Conservation (phyloP, 108 stramenopile species). For the Mayamaea pseudoterrestris region DNA sequence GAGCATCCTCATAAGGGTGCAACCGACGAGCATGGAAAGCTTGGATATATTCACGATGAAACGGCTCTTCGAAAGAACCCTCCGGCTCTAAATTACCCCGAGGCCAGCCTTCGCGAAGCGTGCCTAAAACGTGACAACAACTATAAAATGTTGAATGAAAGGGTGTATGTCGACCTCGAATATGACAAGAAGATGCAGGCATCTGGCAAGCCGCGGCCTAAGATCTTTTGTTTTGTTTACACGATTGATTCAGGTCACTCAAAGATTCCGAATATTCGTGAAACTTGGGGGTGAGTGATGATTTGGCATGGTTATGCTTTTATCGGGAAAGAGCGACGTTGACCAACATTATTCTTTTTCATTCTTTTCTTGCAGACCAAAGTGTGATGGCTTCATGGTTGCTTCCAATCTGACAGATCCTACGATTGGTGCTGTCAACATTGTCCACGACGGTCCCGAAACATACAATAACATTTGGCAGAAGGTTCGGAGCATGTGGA, state of each 20-base stretch:
- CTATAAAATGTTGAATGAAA: conserved; percentile 57
- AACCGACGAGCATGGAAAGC: conserved; percentile 53
- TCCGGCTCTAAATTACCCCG: conserved; percentile 36
- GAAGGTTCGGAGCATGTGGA: conserved; percentile 91
- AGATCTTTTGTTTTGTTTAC: conserved; percentile 80
- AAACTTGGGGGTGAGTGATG: conserved; percentile 64
- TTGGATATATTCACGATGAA: conserved; percentile 78
- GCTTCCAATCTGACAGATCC: conserved; percentile 76
- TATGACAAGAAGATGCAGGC: conserved; percentile 38
- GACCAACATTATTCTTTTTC: neutral
- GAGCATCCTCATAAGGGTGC: conserved; percentile 76
- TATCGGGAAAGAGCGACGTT: neutral
- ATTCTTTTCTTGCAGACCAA: conserved; percentile 28
- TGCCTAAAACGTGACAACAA: conserved; percentile 43
- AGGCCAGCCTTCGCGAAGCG: conserved; percentile 25
- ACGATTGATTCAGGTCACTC: conserved; percentile 61
- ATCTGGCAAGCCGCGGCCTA: conserved; percentile 45
- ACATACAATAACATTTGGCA: conserved; percentile 98
- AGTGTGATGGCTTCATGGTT: conserved; percentile 97
- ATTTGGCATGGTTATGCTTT: neutral
- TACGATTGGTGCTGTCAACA: conserved; percentile 62
- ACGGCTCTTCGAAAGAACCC: conserved; percentile 55
- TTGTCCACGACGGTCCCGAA: conserved; percentile 89
- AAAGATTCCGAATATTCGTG: conserved; percentile 49
- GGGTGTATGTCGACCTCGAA: conserved; percentile 60